These are phyloP conservation scores for Arthrobotrys iridis DNA, from an alignment of 2,329 filamentous ascomycete genomes.

Conservation along the genomic window DNA sequence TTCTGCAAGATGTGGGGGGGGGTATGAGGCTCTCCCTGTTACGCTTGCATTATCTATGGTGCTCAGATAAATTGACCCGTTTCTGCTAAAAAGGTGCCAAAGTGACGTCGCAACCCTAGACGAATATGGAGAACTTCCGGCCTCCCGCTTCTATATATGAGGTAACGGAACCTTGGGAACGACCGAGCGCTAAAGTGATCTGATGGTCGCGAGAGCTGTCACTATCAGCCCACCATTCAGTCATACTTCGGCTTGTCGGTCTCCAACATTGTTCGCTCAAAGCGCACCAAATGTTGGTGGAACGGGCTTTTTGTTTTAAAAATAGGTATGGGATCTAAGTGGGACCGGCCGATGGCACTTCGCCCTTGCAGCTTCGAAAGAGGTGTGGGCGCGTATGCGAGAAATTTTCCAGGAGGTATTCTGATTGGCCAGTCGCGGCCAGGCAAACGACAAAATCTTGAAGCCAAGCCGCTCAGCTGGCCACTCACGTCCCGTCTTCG, in stretches of 20 bases:
- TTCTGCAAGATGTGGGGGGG: neutral
- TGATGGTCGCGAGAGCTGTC: slow-evolving; percentile 24
- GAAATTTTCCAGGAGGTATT: slow-evolving; percentile 18
- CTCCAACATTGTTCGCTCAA: slow-evolving; percentile 40
- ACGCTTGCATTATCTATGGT: slow-evolving; percentile 1
- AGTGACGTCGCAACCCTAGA: slow-evolving; percentile 33
- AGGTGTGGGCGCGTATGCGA: slow-evolving; percentile 52
- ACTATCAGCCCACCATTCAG: slow-evolving; percentile 21
- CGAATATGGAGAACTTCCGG: slow-evolving; percentile 22
- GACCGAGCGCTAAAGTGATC: slow-evolving; percentile 45
- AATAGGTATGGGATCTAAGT: slow-evolving; percentile 38
- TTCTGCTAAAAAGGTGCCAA: slow-evolving; percentile 8
- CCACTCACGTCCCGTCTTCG: slow-evolving; percentile 48
- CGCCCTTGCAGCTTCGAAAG: slow-evolving; percentile 45
- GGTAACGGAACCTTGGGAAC: slow-evolving; percentile 22
- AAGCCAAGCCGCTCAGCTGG: slow-evolving; percentile 45
- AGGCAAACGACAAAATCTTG: slow-evolving; percentile 23
- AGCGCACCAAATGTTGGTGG: slow-evolving; percentile 28
- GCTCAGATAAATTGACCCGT: slow-evolving; percentile 33
- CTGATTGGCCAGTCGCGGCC: slow-evolving; percentile 34
- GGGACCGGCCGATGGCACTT: slow-evolving; percentile 12
- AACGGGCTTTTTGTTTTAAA: slow-evolving; percentile 29
- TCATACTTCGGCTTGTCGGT: slow-evolving; percentile 16
- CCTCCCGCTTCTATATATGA: slow-evolving; percentile 51
- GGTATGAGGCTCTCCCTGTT: slow-evolving; percentile 35